Evolutionary conservation across 371 early-diverging fungal species (phyloP).

Genomic region (Lichtheimia ornata): DNA sequence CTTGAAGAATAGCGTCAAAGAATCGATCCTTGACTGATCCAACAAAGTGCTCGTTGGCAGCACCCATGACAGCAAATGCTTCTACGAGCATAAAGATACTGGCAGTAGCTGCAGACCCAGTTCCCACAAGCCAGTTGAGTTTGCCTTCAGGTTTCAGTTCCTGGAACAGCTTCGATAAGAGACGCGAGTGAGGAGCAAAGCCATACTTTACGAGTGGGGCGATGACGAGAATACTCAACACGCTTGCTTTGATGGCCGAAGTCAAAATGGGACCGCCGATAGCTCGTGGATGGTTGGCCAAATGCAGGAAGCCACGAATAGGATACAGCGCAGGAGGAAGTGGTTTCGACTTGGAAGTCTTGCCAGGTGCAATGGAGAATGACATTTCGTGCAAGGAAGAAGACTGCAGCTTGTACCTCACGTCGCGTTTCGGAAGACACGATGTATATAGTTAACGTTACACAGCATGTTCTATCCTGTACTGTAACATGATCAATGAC

Average conservation of each 20-base stretch:
- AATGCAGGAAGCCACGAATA: constrained; percentile 35
- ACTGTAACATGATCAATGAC: no score
- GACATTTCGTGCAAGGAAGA: constrained; percentile 1
- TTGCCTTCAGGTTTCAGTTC: not conserved
- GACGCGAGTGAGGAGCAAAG: constrained; percentile 24
- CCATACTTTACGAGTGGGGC: constrained; percentile 32
- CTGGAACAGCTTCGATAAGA: constrained; percentile 11
- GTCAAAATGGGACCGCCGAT: constrained; percentile 32
- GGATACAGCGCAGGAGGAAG: constrained; percentile 27
- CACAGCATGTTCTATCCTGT: no score
- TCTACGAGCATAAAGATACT: constrained; percentile 26
- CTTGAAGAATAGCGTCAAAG: constrained; percentile 37
- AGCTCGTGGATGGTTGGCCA: constrained; percentile 28
- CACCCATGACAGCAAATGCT: constrained; percentile 27
- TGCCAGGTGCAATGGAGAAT: constrained; percentile 10
- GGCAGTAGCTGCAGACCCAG: constrained; percentile 20
- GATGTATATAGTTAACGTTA: no score
- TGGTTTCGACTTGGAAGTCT: constrained; percentile 7
- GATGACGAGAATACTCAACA: constrained; percentile 27
- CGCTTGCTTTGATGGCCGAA: constrained; percentile 36
- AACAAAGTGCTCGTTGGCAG: constrained; percentile 24
- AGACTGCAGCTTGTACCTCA: no score
- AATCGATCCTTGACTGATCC: constrained; percentile 32
- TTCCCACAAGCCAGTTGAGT: constrained; percentile 13
- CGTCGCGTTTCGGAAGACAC: no score